Conservation (phyloP, 1,139 yeast genomes). For the Citeromyces hawaiiensis region DNA sequence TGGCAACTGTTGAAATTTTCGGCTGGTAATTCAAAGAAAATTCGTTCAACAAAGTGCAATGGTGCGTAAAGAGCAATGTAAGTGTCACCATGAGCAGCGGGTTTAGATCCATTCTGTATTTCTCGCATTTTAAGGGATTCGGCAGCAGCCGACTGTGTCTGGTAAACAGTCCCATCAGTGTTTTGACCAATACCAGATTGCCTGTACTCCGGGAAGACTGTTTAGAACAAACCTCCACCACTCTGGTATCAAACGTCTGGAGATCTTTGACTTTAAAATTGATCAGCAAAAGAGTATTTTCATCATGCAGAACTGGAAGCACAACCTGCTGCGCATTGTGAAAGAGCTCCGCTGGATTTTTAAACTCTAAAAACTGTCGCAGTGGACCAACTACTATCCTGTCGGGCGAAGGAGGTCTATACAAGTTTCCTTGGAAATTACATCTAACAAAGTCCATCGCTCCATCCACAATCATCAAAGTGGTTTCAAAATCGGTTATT, state of each 20-base stretch:
- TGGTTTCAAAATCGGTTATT: not conserved
- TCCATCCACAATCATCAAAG: not conserved
- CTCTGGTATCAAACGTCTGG: not conserved
- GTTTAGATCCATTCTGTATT: not conserved
- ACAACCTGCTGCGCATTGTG: not conserved
- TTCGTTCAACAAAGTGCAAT: not conserved
- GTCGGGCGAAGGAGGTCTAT: not conserved
- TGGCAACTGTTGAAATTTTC: not conserved
- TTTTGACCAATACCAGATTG: not conserved
- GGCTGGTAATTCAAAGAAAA: not conserved
- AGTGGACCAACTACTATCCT: not conserved
- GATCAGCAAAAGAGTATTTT: not conserved
- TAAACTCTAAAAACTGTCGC: not conserved
- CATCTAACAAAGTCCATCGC: not conserved
- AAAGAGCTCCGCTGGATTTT: not conserved
- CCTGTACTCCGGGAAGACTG: not conserved
- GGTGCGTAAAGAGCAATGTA: not conserved
- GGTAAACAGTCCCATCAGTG: not conserved
- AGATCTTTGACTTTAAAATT: not conserved
- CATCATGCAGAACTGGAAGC: not conserved
- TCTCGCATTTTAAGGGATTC: not conserved
- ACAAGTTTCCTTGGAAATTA: not conserved
- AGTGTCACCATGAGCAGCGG: not conserved
- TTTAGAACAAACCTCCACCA: not conserved
- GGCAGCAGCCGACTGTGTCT: not conserved